Evolutionary conservation across 805 yeast species (phyloP).

Genomic region (Saccharomycopsis synnaedendra): DNA sequence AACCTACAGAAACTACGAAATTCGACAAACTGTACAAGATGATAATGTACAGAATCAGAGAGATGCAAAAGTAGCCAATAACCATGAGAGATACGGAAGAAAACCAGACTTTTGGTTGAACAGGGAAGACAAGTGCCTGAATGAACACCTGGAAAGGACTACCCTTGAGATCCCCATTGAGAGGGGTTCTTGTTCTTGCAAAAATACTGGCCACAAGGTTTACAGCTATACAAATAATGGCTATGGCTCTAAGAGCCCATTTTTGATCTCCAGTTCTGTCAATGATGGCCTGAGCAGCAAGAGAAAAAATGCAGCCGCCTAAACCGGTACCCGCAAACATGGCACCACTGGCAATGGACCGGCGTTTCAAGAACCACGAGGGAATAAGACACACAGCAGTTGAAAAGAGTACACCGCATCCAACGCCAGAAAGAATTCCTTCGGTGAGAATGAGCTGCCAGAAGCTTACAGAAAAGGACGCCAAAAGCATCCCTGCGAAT

Average conservation of each 20-base stretch:
- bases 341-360: conserved; percentile 40
- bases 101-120: conserved; percentile 22
- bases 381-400: conserved; percentile 41
- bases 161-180: conserved; percentile 1
- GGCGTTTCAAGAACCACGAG: conserved; percentile 39
- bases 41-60: conserved; percentile 31
- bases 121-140: conserved; percentile 25
- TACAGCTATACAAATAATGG: conserved; percentile 28
- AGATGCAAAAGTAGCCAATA: conserved; percentile 28
- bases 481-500: conserved; percentile 36
- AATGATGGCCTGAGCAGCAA: conserved; percentile 32
- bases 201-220: conserved; percentile 30
- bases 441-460: conserved; percentile 43
- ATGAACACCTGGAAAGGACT: conserved; percentile 13
- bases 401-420: conserved; percentile 39
- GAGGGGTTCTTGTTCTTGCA: conserved; percentile 32
- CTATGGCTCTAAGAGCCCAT: conserved; percentile 37
- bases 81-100: conserved; percentile 22
- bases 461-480: conserved; percentile 37
- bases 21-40: conserved; percentile 36
- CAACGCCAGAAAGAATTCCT: conserved; percentile 39
- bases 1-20: conserved; percentile 37
- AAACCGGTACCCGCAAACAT: conserved; percentile 41
- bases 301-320: conserved; percentile 36
- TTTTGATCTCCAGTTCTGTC: conserved; percentile 29